phyloP scores from a whole-genome alignment of 257 asterid species.

The Solanum lignicaule region DNA sequence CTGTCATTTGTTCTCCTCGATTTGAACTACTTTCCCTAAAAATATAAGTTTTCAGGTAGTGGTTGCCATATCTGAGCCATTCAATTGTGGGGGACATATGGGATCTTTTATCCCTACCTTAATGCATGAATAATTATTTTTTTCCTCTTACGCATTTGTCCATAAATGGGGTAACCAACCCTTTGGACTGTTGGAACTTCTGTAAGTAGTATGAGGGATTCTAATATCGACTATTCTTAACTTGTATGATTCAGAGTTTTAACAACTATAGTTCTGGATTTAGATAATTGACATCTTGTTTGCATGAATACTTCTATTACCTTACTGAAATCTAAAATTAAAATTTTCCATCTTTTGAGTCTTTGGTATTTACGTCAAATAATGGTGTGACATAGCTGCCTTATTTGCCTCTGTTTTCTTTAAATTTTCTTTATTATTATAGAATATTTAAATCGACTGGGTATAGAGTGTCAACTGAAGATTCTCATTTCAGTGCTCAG shows the following conservation, averaged over 20 bases:
- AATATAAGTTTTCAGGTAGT: not conserved
- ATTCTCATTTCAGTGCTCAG: slow-evolving; percentile 58
- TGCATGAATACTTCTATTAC: not conserved
- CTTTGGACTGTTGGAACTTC: not conserved
- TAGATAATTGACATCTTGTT: not conserved
- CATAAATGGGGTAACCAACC: not conserved
- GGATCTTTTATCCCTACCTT: not conserved
- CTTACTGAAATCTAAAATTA: not conserved
- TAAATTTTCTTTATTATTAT: not conserved
- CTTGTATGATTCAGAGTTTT: not conserved
- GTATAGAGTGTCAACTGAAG: not conserved
- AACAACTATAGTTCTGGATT: not conserved
- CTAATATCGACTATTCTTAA: not conserved
- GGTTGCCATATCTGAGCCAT: not conserved
- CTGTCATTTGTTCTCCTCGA: not conserved
- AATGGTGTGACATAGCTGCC: not conserved
- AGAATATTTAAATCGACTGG: not conserved
- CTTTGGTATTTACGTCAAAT: not conserved
- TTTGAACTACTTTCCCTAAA: not conserved
- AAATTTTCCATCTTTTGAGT: not conserved
- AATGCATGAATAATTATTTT: not conserved
- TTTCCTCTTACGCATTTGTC: not conserved
- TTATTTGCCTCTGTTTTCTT: not conserved
- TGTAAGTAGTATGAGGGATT: not conserved
- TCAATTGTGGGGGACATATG: not conserved